Base-by-base conservation (phyloP, 495 filamentous ascomycete genomes). In the Delitschia confertaspora region DNA sequence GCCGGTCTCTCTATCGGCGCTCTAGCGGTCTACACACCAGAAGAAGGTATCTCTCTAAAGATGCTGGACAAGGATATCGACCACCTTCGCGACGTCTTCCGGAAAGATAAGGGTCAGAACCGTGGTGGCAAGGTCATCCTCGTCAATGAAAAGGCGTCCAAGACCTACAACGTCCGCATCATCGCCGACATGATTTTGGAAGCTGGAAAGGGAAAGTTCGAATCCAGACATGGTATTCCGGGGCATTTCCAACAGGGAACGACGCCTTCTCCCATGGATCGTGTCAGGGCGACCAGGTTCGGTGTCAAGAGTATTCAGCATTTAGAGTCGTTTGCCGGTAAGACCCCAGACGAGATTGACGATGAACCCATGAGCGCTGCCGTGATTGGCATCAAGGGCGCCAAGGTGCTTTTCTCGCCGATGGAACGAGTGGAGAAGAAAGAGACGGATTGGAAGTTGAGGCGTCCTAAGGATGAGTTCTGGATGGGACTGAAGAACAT, bases 141-240 rank as follows among this genome's bases (percentile, higher is more conserved):
- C 16, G 78, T 91, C 56, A 95, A 95, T 56, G 93, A 99, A 63
- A 83, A 82, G 62, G 85, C 93, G 1, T 89, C 83, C 38, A 76
- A 75, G 53, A 88, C 86, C 6, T 96, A 95, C 71, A 83, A 78
- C 19, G 93, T 93, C 0, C 85, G 89, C 59, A 72, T 96, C 27
- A 85, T 99, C 49, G 88, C 89, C 30, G 80, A 89, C 56, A 95
- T 96, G 67, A 94, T 99, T 65, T 79, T 81, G 33, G 86, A 94
- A 48, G 93, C 96, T 64, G 83, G 91, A 7, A 79, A 83, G 51
- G 87, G 87, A 37, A 75, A 86, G 0, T 99, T 96, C 51, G 93
- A 99, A 59, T 83, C 84, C n/a, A 79, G 88, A 36, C 81, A 85
- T 56, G 87, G 85, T 27, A 85, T 96, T 26, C 93, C 93, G 0